phyloP scores from a whole-genome alignment of 176 grass and related monocot species.

The Aegilops umbellulata region DNA sequence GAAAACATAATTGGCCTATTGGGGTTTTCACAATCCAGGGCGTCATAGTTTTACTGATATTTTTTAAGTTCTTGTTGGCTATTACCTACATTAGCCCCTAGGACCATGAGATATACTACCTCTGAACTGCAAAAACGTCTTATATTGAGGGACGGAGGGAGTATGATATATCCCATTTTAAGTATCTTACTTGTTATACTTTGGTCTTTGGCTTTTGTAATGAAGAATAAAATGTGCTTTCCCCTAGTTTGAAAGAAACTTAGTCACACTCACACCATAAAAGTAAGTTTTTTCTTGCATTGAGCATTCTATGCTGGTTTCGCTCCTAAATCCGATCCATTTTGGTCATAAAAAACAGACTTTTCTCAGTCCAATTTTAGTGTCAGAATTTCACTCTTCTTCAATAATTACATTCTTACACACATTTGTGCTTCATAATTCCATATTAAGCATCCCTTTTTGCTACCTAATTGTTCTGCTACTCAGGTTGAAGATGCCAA shows the following conservation, averaged over 20 bases:
- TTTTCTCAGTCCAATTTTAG: constrained; percentile 12
- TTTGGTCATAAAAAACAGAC: too few species aligned
- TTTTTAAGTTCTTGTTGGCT: background rate
- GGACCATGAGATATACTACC: background rate
- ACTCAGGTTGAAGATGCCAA: constrained; percentile 65
- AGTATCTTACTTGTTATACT: background rate
- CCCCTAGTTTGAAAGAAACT: too few species aligned
- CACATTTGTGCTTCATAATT: constrained; percentile 2
- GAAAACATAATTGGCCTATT: background rate
- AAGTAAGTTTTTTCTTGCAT: background rate
- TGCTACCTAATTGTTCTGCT: constrained; percentile 29
- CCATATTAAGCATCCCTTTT: constrained; percentile 1
- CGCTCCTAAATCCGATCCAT: background rate
- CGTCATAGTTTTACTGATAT: background rate
- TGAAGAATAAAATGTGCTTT: too few species aligned
- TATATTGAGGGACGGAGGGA: too few species aligned
- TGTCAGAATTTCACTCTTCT: background rate
- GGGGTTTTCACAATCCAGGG: background rate
- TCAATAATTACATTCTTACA: background rate
- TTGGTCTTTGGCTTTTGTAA: too few species aligned
- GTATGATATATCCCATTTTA: background rate
- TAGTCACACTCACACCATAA: background rate
- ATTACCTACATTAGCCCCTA: background rate
- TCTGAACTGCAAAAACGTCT: too few species aligned
- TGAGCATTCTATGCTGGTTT: background rate